These are phyloP conservation scores for Corymbia maculata DNA, from an alignment of 345 rosid species.

Conservation along the genomic window DNA sequence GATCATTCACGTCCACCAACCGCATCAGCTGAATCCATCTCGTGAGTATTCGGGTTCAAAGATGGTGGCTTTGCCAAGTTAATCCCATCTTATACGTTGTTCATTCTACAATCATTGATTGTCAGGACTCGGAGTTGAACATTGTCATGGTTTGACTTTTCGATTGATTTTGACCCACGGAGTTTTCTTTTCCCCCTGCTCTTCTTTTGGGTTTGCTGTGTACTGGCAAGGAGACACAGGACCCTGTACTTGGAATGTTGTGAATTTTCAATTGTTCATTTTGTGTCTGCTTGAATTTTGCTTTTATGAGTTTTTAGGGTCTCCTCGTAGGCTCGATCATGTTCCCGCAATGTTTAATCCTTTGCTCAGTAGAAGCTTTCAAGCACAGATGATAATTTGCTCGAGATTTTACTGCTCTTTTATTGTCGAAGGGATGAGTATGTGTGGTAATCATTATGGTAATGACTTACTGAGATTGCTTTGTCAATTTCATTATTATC, in stretches of 20 bases:
- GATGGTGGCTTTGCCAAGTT: background rate
- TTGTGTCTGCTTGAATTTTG: background rate
- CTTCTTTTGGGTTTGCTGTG: background rate
- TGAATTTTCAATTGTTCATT: background rate
- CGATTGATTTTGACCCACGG: background rate
- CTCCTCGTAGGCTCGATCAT: background rate
- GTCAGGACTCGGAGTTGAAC: background rate
- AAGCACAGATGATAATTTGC: background rate
- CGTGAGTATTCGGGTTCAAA: background rate
- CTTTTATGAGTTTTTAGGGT: background rate
- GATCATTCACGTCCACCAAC: constrained; percentile 29
- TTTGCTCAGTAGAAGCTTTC: background rate
- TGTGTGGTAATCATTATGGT: background rate
- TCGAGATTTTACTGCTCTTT: background rate
- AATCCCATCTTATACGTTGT: background rate
- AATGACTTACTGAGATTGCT: background rate
- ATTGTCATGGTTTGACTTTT: background rate
- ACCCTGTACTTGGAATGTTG: background rate
- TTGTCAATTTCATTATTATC: background rate
- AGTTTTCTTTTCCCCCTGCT: background rate
- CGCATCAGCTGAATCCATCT: background rate
- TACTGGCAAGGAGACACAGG: background rate
- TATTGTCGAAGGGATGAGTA: background rate
- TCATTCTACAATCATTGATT: background rate
- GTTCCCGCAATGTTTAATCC: background rate